Evolutionary conservation across 371 early-diverging fungal genomes (phyloP), one percentile per base, ranked within the genome.

Genomic region (Mortierella sp.): DNA sequence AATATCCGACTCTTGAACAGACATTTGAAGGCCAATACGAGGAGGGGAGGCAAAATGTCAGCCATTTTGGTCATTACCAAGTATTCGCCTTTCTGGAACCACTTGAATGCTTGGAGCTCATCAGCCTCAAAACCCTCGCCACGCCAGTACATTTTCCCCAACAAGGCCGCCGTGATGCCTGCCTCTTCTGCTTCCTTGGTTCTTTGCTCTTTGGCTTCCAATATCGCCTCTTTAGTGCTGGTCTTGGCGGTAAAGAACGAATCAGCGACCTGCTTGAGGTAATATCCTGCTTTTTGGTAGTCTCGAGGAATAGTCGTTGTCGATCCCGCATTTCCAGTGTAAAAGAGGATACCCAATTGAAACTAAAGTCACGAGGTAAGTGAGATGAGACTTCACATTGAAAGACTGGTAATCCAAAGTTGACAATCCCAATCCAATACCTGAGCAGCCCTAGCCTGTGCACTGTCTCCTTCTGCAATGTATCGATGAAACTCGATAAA

Each of bases 131-230:
- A 90, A 24, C 96, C 95, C 70, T 96, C 97, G 34, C 98, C 98
- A 41, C 98, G 89, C 90, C 91, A 85, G 65, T 92, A 88, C 96
- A 98, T 97, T 19, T 81, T 67, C 0, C 97, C 98, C 12, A 94
- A 63, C 60, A 89, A 86, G 0, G 92, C 93, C 9, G 94, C 92
- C 0, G 95, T 93, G 60, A 89, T 79, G 4, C 92, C 92, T 22
- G 83, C 81, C 5, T 74, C 54, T 27, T 80, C 77, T 14, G 61
- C 57, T 14, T 63, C 67, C 49, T 41, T 58, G 10, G 41, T 60
- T 27, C 22, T 69, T 22, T 34, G 80, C 51, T 48, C 78, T 53
- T 50, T 78, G 39, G 54, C 66, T 57, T 59, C 79, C 53, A 31
- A 57, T 24, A 31, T 81, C 48, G 37, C 9, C 10, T n/a, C 51